These are phyloP conservation scores for Silene latifolia DNA, from an alignment of 148 eudicot genomes.

Conservation along the genomic window DNA sequence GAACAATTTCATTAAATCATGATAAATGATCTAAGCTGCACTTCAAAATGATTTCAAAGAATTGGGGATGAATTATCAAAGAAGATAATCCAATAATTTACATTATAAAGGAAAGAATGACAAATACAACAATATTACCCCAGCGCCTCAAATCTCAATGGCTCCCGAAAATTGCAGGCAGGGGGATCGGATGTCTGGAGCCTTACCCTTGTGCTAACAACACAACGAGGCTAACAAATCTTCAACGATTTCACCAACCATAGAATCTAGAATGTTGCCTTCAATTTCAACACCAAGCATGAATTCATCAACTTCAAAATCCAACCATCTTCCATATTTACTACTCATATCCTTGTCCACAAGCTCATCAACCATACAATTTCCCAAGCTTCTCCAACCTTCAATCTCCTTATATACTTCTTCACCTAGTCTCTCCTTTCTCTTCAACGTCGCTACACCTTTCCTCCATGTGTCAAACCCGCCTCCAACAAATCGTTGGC, in stretches of 20 bases:
- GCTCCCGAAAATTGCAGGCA: too few relatives aligned
- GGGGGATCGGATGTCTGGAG: too few relatives aligned
- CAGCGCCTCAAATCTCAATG: too few relatives aligned
- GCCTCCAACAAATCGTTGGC: slow-evolving; percentile 39
- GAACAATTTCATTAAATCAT: too few relatives aligned
- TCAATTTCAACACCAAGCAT: slow-evolving; percentile 67
- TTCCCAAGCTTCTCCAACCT: slow-evolving; percentile 57
- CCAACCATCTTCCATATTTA: slow-evolving; percentile 69
- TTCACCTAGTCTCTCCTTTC: slow-evolving; percentile 56
- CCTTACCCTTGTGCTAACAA: too few relatives aligned
- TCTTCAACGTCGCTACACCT: slow-evolving; percentile 49
- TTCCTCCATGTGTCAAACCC: slow-evolving; percentile 53
- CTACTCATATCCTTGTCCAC: slow-evolving; percentile 91
- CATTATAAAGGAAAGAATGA: slow-evolving; percentile 17
- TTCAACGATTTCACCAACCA: slow-evolving; percentile 65
- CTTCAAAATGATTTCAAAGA: slow-evolving; percentile 53
- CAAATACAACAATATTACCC: not conserved
- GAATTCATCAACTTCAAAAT: slow-evolving; percentile 63
- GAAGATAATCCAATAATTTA: slow-evolving; percentile 6
- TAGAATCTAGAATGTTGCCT: slow-evolving; percentile 49
- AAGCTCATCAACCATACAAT: slow-evolving; percentile 80
- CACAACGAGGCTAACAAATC: slow-evolving; percentile 32
- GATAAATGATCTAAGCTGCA: slow-evolving; percentile 14
- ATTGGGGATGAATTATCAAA: slow-evolving; percentile 1
- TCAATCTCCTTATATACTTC: slow-evolving; percentile 67